A percentile compares a stretch with the other conserved stretches of the same genome.
Conservation (phyloP, 257 asterid genomes). For the Solanum paucissectum region DNA sequence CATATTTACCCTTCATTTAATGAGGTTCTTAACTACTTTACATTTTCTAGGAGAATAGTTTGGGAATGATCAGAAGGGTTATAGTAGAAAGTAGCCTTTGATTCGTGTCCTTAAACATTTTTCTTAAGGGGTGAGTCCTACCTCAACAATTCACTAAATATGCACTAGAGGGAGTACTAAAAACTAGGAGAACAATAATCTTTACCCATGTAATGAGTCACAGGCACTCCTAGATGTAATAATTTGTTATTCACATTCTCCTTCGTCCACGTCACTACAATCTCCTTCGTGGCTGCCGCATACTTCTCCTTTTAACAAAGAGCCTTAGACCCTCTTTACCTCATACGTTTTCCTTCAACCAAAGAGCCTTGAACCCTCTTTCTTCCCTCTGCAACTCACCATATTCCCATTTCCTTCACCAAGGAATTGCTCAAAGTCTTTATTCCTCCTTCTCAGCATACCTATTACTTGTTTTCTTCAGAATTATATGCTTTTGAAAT, state of each 20-base stretch:
- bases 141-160: not conserved
- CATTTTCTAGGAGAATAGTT: not conserved
- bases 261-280: not conserved
- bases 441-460: not conserved
- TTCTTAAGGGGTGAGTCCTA: not conserved
- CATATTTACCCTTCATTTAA: not conserved
- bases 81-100: not conserved
- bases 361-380: not conserved
- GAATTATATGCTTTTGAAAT: not conserved
- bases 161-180: not conserved
- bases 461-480: not conserved
- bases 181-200: not conserved
- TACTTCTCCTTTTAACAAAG: not conserved
- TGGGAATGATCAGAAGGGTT: not conserved
- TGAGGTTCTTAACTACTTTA: not conserved
- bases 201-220: not conserved
- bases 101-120: not conserved
- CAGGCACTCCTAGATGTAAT: not conserved
- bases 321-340: not conserved
- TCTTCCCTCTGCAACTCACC: not conserved
- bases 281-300: not conserved
- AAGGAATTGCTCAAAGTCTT: not conserved
- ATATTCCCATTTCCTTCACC: not conserved
- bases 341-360: not conserved
- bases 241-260: not conserved